Base-by-base conservation (phyloP, 306 rosid genomes). In the Neltuma alba region DNA sequence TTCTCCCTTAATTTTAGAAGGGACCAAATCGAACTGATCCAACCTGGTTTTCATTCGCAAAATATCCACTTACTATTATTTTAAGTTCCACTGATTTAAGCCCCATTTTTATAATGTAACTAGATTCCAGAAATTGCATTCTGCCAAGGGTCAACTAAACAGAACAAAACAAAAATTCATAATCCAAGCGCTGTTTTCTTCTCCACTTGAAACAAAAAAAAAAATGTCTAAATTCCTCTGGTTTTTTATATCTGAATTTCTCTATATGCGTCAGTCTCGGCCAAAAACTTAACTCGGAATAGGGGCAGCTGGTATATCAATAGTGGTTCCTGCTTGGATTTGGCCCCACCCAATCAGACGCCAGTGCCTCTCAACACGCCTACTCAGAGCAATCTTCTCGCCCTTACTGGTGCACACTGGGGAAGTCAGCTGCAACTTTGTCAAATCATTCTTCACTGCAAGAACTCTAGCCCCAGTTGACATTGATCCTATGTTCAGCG, bases 331-430 rank as follows among this genome's bases (percentile, higher is more conserved):
- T 33, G 98, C 98, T 89, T 94, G 98, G 85, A 47, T 76, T 76
- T 37, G 74, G 72, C 42, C 73, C 62, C 55, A 27, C n/a, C 73
- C 13, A 60, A 58, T 44, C 30, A 68, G 37, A 48, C 44, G 36
- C 98, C 98, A 94, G 40, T 94, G 98, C 93, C 92, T 94, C 89
- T 94, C 98, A 1, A 94, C 98, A 57, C 98, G 87, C 33, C 98
- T 84, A 80, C 98, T 94, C 45, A 94, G 93, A 0, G 98, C 98
- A 52, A 94, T 91, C 86, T 94, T 94, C 86, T 94, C 98, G 25
- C 97, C 97, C 81, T 57, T 92, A 87, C 96, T 92, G 18, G 98
- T 94, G 88, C 98, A 94, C 67, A 94, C 98, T 5, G 98, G 98
- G 71, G 98, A 89, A 2, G 97, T 94, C 47, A 94, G 94, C 78